phyloP scores from a whole-genome alignment of 352 stramenopile genomes.

The Pythium rishiriense region DNA sequence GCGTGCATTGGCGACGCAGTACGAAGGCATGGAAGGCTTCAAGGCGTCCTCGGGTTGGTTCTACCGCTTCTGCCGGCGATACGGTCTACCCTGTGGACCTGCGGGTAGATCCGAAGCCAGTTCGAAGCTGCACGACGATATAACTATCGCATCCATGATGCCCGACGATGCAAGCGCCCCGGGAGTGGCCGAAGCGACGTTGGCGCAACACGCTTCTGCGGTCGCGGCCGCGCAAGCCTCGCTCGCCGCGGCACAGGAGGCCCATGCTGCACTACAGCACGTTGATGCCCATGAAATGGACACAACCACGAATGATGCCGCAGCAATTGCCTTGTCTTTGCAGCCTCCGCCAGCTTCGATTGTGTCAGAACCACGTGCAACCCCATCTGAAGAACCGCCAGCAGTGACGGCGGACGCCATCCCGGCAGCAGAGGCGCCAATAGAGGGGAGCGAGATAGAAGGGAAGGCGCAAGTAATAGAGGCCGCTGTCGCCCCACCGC shows the following conservation, averaged over 20 bases:
- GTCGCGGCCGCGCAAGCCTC: neutral
- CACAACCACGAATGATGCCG: neutral
- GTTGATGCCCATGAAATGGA: neutral
- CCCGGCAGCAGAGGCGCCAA: neutral
- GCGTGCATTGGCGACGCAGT: conserved; percentile 30
- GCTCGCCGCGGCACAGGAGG: neutral
- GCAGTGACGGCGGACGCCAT: neutral
- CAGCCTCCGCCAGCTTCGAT: conserved; percentile 7
- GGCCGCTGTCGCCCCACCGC: neutral
- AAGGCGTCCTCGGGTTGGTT: conserved; percentile 60
- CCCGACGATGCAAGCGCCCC: conserved; percentile 2
- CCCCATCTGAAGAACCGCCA: neutral
- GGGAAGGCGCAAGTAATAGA: neutral
- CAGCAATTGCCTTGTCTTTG: conserved; percentile 18
- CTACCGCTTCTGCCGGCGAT: conserved; percentile 51
- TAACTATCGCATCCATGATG: neutral
- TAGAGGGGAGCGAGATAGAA: neutral
- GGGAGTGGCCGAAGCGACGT: neutral
- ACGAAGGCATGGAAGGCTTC: conserved; percentile 45
- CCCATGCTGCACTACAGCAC: neutral
- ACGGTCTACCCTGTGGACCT: conserved; percentile 32
- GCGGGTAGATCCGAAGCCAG: conserved; percentile 1
- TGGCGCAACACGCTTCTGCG: neutral
- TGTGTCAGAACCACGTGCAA: neutral
- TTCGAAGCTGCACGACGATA: conserved; percentile 4